Conservation (phyloP, 116 monocot genomes). For the Posidonia oceanica region DNA sequence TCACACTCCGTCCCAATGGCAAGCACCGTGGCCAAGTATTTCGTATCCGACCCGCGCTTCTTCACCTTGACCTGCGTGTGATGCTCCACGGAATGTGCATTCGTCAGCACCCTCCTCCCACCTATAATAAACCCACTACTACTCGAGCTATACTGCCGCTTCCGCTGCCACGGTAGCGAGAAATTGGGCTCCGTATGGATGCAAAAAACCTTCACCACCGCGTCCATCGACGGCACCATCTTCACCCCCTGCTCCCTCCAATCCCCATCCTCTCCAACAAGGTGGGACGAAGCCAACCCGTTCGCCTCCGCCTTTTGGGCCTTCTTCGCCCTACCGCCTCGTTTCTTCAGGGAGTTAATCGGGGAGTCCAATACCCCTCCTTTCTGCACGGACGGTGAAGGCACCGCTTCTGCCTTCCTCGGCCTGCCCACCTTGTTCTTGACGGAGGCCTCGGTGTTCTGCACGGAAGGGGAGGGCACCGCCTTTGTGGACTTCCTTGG, state of each 20-base stretch:
- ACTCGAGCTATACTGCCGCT: conserved; percentile 89
- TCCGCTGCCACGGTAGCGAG: conserved; percentile 93
- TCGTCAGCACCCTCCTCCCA: conserved; percentile 74
- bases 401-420: too few species aligned
- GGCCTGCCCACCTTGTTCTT: not conserved
- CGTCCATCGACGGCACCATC: conserved; percentile 16
- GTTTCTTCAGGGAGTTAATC: too few species aligned
- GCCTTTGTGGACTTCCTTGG: not conserved
- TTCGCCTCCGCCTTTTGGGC: too few species aligned
- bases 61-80: conserved; percentile 94
- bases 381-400: too few species aligned
- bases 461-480: not conserved
- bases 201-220: conserved; percentile 24
- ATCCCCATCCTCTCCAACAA: too few species aligned
- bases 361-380: too few species aligned
- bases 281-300: too few species aligned
- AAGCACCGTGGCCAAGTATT: conserved; percentile 80
- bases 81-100: conserved; percentile 95
- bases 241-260: conserved; percentile 2
- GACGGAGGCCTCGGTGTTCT: not conserved
- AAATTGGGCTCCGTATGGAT: conserved; percentile 37
- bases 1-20: conserved; percentile 97
- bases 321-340: too few species aligned
- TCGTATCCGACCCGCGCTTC: conserved; percentile 91
- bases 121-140: conserved; percentile 80